phyloP scores from a whole-genome alignment of 495 filamentous ascomycete genomes.

The Penicillium longicatenatum region DNA sequence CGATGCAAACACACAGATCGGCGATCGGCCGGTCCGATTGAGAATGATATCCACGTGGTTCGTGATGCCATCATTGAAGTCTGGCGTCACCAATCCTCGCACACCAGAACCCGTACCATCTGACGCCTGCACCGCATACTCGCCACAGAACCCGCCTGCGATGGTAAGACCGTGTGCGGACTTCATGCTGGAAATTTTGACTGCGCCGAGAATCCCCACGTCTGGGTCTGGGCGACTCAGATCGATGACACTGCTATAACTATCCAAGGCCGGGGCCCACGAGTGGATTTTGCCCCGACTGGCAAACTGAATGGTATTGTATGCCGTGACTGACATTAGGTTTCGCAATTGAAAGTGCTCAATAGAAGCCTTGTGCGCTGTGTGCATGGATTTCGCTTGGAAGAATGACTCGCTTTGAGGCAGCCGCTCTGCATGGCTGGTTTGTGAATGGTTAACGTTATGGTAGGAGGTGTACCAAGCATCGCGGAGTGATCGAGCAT shows the following conservation, averaged over 20 bases:
- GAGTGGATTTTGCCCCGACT: slow-evolving; percentile 56
- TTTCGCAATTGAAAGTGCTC: slow-evolving; percentile 92
- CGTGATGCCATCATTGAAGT: slow-evolving; percentile 68
- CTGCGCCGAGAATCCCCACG: slow-evolving; percentile 37
- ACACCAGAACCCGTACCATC: slow-evolving; percentile 66
- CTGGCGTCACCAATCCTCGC: slow-evolving; percentile 43
- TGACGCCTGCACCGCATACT: slow-evolving; percentile 69
- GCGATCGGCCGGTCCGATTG: slow-evolving; percentile 59
- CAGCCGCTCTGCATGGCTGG: slow-evolving; percentile 27
- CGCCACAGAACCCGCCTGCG: slow-evolving; percentile 78
- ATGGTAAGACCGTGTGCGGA: slow-evolving; percentile 68
- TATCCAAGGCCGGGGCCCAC: slow-evolving; percentile 43
- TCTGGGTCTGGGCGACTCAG: slow-evolving; percentile 52
- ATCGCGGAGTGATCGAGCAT: slow-evolving; percentile 61
- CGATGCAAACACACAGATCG: slow-evolving; percentile 75
- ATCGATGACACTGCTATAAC: slow-evolving; percentile 59
- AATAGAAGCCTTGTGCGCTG: slow-evolving; percentile 61
- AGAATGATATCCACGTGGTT: slow-evolving; percentile 79
- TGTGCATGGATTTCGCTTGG: slow-evolving; percentile 70
- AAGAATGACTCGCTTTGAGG: slow-evolving; percentile 54
- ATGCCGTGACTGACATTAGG: slow-evolving; percentile 70
- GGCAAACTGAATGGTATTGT: slow-evolving; percentile 78
- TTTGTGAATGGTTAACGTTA: slow-evolving; percentile 39
- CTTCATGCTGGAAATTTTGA: slow-evolving; percentile 71
- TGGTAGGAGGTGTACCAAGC: slow-evolving; percentile 48